Evolutionary conservation across 768 basidiomycete species (phyloP), one percentile per base, ranked within the genome.

Genomic region (Coprinellus aureogranulatus): DNA sequence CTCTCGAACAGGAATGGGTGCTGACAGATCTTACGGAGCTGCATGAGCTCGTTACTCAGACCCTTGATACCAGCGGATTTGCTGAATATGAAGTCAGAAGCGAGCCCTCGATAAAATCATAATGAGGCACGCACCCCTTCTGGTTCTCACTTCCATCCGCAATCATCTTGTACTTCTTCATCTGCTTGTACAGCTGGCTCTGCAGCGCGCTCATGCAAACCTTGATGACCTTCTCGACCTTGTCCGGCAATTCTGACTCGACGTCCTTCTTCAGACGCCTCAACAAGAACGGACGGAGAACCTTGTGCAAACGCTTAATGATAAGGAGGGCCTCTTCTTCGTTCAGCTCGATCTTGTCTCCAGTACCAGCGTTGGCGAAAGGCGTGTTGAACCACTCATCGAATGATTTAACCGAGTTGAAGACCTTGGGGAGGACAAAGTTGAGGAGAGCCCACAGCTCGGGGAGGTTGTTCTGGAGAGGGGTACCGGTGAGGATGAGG

Each of bases 321-420:
- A 99, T 93, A 56, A 99, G 89, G 37, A 98, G 80, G 3, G 93
- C 91, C 78, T 99, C 97, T 90, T 98, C 97, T 89, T 99, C 97
- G 75, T 96, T 97, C 77, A 98, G 72, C 78, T 97, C 94, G 68
- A 98, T 96, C 83, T 96, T 97, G 75, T 99, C 97, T 9, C 90
- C 89, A 0, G 92, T 91, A 28, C 96, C 96, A n/a, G 94, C 93
- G 72, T 93, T 98, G 59, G 97, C 96, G 63, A 99, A 99, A 0
- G 97, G 97, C 1, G 96, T 97, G 76, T 98, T 98, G 82, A 98
- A 99, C 97, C 97, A 99, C 68, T 98, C 97, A 66, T 98, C 97
- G 70, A 99, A 98, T 22, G 94, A 96, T 71, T 98, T 96, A 59
- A 97, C 94, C 0, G 96, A 98, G 77, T 98, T 98, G 82, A 99